Evolutionary conservation across 2,329 filamentous ascomycete species (phyloP).

Genomic region (Penicillium sp.): DNA sequence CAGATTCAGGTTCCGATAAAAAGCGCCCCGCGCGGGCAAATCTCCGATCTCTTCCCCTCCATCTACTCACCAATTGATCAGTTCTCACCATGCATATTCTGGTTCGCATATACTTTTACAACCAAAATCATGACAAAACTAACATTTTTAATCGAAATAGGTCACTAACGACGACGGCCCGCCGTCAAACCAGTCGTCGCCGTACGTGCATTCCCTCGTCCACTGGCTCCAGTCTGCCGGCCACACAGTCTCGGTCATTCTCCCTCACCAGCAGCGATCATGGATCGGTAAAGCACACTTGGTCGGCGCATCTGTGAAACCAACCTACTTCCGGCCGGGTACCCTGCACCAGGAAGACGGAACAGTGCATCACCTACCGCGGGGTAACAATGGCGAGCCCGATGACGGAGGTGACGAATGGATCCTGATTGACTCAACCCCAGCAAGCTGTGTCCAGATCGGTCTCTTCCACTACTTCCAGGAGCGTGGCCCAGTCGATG

Average conservation of each 20-base stretch:
- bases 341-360: conserved; percentile 65
- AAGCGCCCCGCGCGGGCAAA: conserved; percentile 19
- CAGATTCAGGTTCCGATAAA: conserved; percentile 21
- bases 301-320: conserved; percentile 82
- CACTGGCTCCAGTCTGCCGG: conserved; percentile 70
- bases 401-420: conserved; percentile 67
- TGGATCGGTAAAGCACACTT: conserved; percentile 99
- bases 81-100: conserved; percentile 51
- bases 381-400: conserved; percentile 52
- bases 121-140: not conserved
- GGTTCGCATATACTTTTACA: conserved; percentile 34
- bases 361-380: conserved; percentile 63
- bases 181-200: conserved; percentile 73
- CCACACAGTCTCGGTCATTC: conserved; percentile 85
- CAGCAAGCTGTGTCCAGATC: conserved; percentile 79
- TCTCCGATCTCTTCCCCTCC: conserved; percentile 20
- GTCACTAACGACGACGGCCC: conserved; percentile 75
- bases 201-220: conserved; percentile 75
- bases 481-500: conserved; percentile 68
- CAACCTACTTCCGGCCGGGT: conserved; percentile 75
- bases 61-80: conserved; percentile 14
- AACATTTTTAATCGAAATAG: conserved; percentile 20
- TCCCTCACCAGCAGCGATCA: conserved; percentile 87
- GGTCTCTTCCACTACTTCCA: conserved; percentile 78
- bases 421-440: conserved; percentile 78